Conservation (phyloP, 148 eudicot genomes). For the Arbutus unedo region DNA sequence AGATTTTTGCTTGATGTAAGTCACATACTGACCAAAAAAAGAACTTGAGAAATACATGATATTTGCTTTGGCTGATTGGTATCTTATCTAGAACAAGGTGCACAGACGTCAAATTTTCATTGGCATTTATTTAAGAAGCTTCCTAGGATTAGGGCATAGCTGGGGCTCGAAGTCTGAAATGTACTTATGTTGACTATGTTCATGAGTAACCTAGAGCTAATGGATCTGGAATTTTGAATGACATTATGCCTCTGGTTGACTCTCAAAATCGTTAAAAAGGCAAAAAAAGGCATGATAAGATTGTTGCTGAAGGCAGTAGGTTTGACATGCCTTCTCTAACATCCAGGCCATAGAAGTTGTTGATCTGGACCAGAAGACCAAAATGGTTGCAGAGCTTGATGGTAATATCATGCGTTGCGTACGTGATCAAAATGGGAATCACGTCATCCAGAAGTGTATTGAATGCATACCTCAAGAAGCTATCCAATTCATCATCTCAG, state of each 20-base stretch:
- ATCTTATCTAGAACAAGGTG: not conserved
- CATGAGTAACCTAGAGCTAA: not conserved
- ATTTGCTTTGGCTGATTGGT: not conserved
- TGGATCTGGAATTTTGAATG: not conserved
- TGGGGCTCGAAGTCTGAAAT: not conserved
- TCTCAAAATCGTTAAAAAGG: not conserved
- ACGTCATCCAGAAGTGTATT: conserved; percentile 89
- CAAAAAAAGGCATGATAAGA: not conserved
- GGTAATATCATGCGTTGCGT: conserved; percentile 88
- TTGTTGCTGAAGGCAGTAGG: conserved; percentile 3
- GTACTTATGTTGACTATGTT: not conserved
- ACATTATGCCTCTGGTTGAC: conserved; percentile 6
- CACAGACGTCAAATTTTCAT: not conserved
- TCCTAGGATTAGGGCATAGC: not conserved
- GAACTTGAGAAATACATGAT: not conserved
- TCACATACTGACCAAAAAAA: not conserved
- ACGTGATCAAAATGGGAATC: conserved; percentile 94
- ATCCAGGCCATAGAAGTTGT: conserved; percentile 89
- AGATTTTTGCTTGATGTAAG: not conserved
- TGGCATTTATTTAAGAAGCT: not conserved
- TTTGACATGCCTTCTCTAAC: conserved; percentile 1
- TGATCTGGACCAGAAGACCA: conserved; percentile 72
- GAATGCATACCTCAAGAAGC: conserved; percentile 81
- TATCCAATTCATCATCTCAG: conserved; percentile 66
- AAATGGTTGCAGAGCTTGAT: conserved; percentile 83